phyloP scores from a whole-genome alignment of 108 stramenopile species.

The Discostella pseudostelligera region DNA sequence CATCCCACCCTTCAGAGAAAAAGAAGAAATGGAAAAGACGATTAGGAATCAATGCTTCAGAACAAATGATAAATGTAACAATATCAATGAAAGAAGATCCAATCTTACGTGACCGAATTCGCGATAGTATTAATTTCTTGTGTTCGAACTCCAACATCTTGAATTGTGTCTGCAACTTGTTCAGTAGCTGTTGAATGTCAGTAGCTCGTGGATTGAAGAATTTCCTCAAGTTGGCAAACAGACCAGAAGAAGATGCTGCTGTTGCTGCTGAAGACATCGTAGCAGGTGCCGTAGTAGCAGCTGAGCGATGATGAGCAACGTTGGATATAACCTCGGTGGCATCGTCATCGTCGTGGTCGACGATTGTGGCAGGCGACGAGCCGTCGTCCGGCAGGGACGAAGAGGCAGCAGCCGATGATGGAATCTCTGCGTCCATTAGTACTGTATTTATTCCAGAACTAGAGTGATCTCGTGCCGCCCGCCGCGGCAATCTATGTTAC shows the following conservation, averaged over 20 bases:
- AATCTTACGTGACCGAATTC: slow-evolving; percentile 9
- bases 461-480: too few relatives aligned
- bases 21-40: not conserved
- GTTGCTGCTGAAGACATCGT: not conserved
- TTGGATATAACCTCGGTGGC: too few relatives aligned
- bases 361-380: too few relatives aligned
- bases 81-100: not conserved
- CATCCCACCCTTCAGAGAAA: slow-evolving; percentile 2
- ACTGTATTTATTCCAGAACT: too few relatives aligned
- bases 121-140: slow-evolving; percentile 14
- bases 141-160: slow-evolving; percentile 21
- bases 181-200: slow-evolving; percentile 27
- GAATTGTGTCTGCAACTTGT: slow-evolving; percentile 41
- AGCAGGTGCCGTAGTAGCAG: not conserved
- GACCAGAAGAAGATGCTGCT: not conserved
- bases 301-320: too few relatives aligned
- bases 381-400: too few relatives aligned
- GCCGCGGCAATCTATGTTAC: too few relatives aligned
- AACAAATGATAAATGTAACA: not conserved
- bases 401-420: too few relatives aligned
- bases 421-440: too few relatives aligned
- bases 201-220: slow-evolving; percentile 31
- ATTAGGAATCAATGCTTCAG: not conserved
- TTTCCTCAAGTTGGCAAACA: slow-evolving; percentile 5
- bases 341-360: too few relatives aligned